Conservation (phyloP, 805 yeast genomes). For the Cyberlindnera maritima region DNA sequence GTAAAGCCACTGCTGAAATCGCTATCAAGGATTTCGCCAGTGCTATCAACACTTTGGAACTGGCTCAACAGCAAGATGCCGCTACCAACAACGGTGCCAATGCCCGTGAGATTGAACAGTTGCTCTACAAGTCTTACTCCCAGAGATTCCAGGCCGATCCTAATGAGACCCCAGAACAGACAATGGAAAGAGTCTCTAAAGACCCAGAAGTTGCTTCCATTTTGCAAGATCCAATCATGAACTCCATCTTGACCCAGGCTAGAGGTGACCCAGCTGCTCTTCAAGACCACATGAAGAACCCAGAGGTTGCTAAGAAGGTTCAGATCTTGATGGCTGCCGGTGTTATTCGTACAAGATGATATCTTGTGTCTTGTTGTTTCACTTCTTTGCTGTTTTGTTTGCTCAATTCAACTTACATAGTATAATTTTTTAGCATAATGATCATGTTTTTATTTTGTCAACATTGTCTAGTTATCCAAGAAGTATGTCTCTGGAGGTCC, state of each 20-base stretch:
- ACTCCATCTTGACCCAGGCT: slow-evolving; percentile 90
- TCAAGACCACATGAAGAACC: slow-evolving; percentile 97
- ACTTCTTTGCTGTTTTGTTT: neutral
- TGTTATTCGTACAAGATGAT: slow-evolving; percentile 79
- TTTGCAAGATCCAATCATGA: slow-evolving; percentile 94
- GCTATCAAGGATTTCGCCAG: slow-evolving; percentile 84
- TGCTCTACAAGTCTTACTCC: slow-evolving; percentile 70
- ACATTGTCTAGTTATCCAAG: slow-evolving; percentile 2
- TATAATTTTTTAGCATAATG: neutral
- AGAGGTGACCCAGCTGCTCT: slow-evolving; percentile 94
- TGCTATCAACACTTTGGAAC: slow-evolving; percentile 77
- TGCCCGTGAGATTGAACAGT: slow-evolving; percentile 74
- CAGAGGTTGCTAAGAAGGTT: slow-evolving; percentile 85
- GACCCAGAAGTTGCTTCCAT: slow-evolving; percentile 94
- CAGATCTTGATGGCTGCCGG: slow-evolving; percentile 94
- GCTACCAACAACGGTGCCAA: slow-evolving; percentile 60
- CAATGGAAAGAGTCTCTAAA: slow-evolving; percentile 82
- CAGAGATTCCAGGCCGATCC: slow-evolving; percentile 80
- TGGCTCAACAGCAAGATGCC: slow-evolving; percentile 72
- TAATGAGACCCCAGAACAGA: slow-evolving; percentile 87
- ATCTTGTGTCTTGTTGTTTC: neutral
- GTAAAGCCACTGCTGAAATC: slow-evolving; percentile 93
- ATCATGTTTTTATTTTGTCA: too few relatives aligned
- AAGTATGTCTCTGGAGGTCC: slow-evolving; percentile 16
- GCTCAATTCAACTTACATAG: neutral